Conservation (phyloP, 148 eudicot species). For the Spergularia bocconei region DNA sequence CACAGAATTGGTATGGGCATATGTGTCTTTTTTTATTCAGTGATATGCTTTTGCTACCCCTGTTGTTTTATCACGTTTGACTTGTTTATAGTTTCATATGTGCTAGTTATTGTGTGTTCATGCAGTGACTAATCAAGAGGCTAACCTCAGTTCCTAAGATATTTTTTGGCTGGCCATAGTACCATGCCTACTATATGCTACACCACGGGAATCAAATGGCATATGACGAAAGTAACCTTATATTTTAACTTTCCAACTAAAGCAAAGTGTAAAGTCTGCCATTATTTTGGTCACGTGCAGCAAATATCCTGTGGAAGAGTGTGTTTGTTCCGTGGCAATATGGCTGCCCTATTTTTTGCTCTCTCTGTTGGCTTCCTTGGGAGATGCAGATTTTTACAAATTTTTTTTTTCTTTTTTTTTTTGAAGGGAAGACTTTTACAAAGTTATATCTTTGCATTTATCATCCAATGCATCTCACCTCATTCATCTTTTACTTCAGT, state of each 20-base stretch:
- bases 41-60: background rate
- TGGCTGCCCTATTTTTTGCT: too few relatives aligned
- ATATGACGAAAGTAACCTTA: too few relatives aligned
- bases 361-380: background rate
- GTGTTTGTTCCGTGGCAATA: too few relatives aligned
- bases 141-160: background rate
- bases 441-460: background rate
- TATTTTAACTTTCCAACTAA: too few relatives aligned
- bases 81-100: background rate
- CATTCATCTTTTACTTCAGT: too few relatives aligned
- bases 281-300: too few relatives aligned
- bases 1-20: constrained; percentile 73
- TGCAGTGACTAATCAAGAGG: background rate
- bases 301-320: too few relatives aligned
- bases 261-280: too few relatives aligned
- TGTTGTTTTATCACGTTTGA: background rate
- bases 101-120: background rate
- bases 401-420: too few relatives aligned
- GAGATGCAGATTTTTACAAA: background rate
- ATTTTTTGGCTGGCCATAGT: background rate
- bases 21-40: constrained; percentile 1
- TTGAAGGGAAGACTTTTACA: background rate
- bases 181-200: too few relatives aligned
- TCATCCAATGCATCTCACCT: background rate
- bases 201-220: too few relatives aligned